phyloP scores from a whole-genome alignment of 2,329 filamentous ascomycete species.

The Xylaria sp. region DNA sequence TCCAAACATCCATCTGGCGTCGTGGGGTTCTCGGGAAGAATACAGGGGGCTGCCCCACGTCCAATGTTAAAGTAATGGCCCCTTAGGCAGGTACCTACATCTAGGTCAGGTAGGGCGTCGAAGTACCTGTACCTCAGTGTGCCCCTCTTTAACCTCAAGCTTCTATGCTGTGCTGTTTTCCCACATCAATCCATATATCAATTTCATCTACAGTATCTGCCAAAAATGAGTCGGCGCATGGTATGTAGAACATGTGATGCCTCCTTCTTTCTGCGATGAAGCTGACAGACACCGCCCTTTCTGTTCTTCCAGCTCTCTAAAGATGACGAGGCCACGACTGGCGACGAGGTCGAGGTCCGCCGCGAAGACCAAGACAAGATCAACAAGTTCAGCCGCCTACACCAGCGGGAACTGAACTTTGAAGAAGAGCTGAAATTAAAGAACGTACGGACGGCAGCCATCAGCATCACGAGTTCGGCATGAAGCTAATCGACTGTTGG shows the following conservation, averaged over 20 bases:
- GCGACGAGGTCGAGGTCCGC: slow-evolving; percentile 89
- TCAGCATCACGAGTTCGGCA: slow-evolving; percentile 10
- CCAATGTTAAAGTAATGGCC: no score
- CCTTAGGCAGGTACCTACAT: neutral
- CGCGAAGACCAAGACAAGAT: slow-evolving; percentile 99
- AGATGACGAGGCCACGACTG: slow-evolving; percentile 83
- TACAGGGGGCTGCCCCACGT: slow-evolving; percentile 26
- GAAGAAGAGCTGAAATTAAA: slow-evolving; percentile 85
- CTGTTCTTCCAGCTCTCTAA: slow-evolving; percentile 81
- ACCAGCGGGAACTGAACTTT: slow-evolving; percentile 82
- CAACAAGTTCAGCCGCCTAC: slow-evolving; percentile 95
- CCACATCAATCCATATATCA: neutral
- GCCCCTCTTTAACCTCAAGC: neutral
- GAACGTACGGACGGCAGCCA: slow-evolving; percentile 62
- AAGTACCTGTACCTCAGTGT: neutral
- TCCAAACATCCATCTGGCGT: slow-evolving; percentile 24
- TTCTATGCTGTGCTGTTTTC: neutral
- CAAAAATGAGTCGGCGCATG: slow-evolving; percentile 52
- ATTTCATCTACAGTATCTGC: neutral
- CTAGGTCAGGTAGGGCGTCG: neutral
- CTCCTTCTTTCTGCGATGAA: neutral
- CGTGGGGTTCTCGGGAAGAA: slow-evolving; percentile 33
- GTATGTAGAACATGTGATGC: slow-evolving; percentile 33
- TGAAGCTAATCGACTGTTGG: slow-evolving; percentile 39
- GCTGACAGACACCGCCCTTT: slow-evolving; percentile 28